Conservation (phyloP, 176 grass and related monocot genomes). For the Phyllostachys edulis region DNA sequence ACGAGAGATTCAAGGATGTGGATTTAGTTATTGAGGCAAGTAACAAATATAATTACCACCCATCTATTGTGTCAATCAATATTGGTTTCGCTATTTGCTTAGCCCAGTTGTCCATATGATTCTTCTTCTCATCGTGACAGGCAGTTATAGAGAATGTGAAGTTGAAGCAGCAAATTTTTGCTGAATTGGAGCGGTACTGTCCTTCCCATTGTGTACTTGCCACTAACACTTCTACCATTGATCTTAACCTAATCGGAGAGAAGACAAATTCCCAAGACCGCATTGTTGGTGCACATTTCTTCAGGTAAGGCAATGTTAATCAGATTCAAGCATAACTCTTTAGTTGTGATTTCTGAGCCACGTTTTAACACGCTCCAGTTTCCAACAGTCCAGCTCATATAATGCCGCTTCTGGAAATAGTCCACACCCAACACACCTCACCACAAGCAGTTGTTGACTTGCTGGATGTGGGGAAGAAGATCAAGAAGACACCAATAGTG, state of each 20-base stretch:
- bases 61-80: too few relatives aligned
- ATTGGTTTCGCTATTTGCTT: too few relatives aligned
- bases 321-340: too few relatives aligned
- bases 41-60: too few relatives aligned
- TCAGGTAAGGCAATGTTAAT: slow-evolving; percentile 54
- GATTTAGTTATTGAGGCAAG: slow-evolving; percentile 89
- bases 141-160: slow-evolving; percentile 83
- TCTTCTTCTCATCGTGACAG: slow-evolving; percentile 41
- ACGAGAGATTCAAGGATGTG: slow-evolving; percentile 75
- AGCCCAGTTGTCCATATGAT: not conserved
- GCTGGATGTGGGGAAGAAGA: slow-evolving; percentile 83
- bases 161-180: slow-evolving; percentile 91
- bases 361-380: too few relatives aligned
- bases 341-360: too few relatives aligned
- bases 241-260: slow-evolving; percentile 91
- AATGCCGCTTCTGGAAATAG: slow-evolving; percentile 96
- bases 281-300: slow-evolving; percentile 94
- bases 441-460: slow-evolving; percentile 85
- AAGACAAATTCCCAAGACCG: slow-evolving; percentile 75
- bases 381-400: slow-evolving; percentile 61
- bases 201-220: slow-evolving; percentile 78
- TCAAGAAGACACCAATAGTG: slow-evolving; percentile 90
- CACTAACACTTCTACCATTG: slow-evolving; percentile 95
- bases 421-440: slow-evolving; percentile 66
- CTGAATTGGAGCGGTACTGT: slow-evolving; percentile 79